Base-by-base conservation (phyloP, 2,329 filamentous ascomycete genomes). In the Colletotrichum tropicicola region DNA sequence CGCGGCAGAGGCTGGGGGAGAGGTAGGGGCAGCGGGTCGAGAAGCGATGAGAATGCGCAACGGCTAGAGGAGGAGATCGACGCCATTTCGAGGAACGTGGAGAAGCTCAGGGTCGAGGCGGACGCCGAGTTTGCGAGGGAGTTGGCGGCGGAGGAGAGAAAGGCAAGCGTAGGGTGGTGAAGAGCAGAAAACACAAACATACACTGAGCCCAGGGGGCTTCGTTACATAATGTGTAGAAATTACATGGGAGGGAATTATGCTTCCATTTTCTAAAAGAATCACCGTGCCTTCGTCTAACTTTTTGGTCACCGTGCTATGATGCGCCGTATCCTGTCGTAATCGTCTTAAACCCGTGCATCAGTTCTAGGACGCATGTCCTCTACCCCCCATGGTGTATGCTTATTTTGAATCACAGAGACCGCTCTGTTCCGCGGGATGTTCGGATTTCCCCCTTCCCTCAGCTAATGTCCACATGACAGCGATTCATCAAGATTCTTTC, bases 61-160 rank as follows among this genome's bases (percentile, higher is more conserved):
- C 65, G 51, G 65, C 65, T 80, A 48, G 76, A 78, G 55, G 73
- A 68, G 62, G 77, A 80, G 68, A 72, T 83, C 41, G 75, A 80
- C 59, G 73, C 71, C 30, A 69, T 86, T 58, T 77, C 76, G 43
- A 66, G 68, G 12, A 74, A 75, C 48, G 69, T 84, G 25, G 77
- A 80, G 54, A 59, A 67, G 59, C 60, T 85, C 58, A 72, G 76
- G 64, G 65, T 83, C 6, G 78, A 83, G 70, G 82, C 79, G 2
- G 83, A 86, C 55, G 83, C 80, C 69, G 77, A 80, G 65, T 82
- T 82, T 65, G 83, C 82, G 28, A 74, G 76, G 65, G 79, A 81
- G 66, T 55, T 85, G 66, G 80, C 70, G 12, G 71, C 72, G 48
- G 71, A 74, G 61, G 71, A 68, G 9, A 44, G 53, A 39, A 54